These are phyloP conservation scores for Kernera saxatilis DNA, from an alignment of 345 rosid species.

Conservation along the genomic window DNA sequence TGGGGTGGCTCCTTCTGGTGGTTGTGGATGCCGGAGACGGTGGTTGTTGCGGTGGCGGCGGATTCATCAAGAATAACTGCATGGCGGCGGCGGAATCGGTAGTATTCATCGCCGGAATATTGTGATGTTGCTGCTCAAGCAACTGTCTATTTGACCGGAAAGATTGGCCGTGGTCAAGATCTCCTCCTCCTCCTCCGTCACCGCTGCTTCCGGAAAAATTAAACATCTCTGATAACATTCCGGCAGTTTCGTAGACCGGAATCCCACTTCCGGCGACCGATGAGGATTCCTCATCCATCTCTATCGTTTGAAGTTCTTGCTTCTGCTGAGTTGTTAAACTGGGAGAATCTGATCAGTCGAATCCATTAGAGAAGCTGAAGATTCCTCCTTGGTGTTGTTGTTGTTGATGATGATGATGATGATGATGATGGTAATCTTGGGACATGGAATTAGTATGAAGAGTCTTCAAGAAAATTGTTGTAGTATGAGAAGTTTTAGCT, in stretches of 20 bases:
- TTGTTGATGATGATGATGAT: constrained; percentile 52
- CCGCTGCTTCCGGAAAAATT: constrained; percentile 53
- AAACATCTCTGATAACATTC: constrained; percentile 97
- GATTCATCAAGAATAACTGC: constrained; percentile 88
- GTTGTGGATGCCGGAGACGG: constrained; percentile 41
- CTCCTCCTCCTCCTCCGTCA: constrained; percentile 31
- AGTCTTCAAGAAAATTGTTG: constrained; percentile 26
- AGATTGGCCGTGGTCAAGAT: constrained; percentile 28
- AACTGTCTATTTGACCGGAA: constrained; percentile 28
- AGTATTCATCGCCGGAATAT: constrained; percentile 64
- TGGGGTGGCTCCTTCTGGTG: constrained; percentile 32
- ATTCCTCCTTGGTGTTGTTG: constrained; percentile 41
- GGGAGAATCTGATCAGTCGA: constrained; percentile 44
- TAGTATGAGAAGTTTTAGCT: constrained; percentile 42
- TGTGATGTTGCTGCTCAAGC: constrained; percentile 53
- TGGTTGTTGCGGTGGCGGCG: constrained; percentile 78
- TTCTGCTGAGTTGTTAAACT: constrained; percentile 41
- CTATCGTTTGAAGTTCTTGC: constrained; percentile 61
- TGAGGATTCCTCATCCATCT: constrained; percentile 51
- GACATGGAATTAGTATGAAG: constrained; percentile 63
- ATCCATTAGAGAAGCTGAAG: constrained; percentile 70
- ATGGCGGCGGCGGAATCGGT: constrained; percentile 82
- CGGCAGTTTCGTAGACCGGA: constrained; percentile 69
- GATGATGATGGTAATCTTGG: constrained; percentile 57
- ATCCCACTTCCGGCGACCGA: constrained; percentile 36